These are phyloP conservation scores for Fusarium sp. DNA, from an alignment of 2,329 filamentous ascomycete genomes.

Conservation along the genomic window DNA sequence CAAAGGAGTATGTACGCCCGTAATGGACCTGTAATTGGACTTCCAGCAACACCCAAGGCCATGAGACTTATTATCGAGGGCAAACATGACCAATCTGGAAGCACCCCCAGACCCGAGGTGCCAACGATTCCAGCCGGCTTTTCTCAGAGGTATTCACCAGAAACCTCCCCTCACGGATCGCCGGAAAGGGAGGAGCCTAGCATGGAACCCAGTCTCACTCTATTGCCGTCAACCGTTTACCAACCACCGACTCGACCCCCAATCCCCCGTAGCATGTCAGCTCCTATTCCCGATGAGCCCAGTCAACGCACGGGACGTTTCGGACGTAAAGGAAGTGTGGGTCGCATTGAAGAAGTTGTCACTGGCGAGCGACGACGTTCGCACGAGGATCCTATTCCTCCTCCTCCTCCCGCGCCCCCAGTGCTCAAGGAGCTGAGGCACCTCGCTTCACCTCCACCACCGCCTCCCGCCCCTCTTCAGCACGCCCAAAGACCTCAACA, in stretches of 20 bases:
- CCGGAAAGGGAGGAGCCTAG: conserved; percentile 50
- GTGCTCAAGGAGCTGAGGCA: conserved; percentile 74
- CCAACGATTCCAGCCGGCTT: conserved; percentile 66
- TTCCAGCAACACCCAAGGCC: conserved; percentile 91
- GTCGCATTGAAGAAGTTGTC: conserved; percentile 63
- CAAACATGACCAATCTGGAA: conserved; percentile 58
- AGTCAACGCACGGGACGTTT: conserved; percentile 44
- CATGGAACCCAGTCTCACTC: conserved; percentile 53
- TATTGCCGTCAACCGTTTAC: conserved; percentile 71
- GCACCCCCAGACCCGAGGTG: conserved; percentile 64
- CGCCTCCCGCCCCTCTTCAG: conserved; percentile 70
- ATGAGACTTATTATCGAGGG: conserved; percentile 84
- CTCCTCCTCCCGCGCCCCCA: conserved; percentile 61
- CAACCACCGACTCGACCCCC: conserved; percentile 64
- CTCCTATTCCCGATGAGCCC: conserved; percentile 60
- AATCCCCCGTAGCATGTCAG: conserved; percentile 73
- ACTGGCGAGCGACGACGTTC: conserved; percentile 59
- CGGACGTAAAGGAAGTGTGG: conserved; percentile 53
- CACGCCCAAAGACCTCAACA: conserved; percentile 57
- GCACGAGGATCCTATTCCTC: conserved; percentile 63
- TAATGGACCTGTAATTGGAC: conserved; percentile 71
- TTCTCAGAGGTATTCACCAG: conserved; percentile 57
- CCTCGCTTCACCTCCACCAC: conserved; percentile 70
- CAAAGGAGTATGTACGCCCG: conserved; percentile 64
- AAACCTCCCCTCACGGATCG: conserved; percentile 54